These are phyloP conservation scores for Saksenaea oblongispora DNA, from an alignment of 371 early-diverging fungal genomes.

Conservation along the genomic window DNA sequence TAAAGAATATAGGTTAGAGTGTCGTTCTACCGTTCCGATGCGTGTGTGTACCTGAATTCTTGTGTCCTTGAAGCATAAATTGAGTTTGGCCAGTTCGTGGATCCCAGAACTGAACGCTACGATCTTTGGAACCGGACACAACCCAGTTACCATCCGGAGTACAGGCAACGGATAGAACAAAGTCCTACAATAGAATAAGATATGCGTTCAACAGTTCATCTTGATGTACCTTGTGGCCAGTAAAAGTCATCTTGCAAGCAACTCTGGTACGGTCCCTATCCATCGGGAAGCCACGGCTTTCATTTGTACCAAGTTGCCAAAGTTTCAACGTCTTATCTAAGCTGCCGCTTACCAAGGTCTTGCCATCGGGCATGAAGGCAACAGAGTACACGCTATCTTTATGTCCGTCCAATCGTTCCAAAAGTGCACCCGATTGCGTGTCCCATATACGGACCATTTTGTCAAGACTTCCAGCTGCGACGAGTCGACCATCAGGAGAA, in stretches of 20 bases:
- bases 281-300: constrained; percentile 23
- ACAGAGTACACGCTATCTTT: constrained; percentile 94
- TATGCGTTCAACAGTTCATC: not conserved
- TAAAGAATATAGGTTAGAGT: constrained; percentile 22
- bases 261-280: constrained; percentile 32
- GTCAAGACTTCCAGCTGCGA: constrained; percentile 87
- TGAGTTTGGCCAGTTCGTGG: constrained; percentile 75
- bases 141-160: constrained; percentile 93
- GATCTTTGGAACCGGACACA: constrained; percentile 94
- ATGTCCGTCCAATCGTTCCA: constrained; percentile 92
- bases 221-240: not conserved
- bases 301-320: constrained; percentile 75
- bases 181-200: constrained; percentile 63
- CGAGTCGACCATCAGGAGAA: constrained; percentile 73
- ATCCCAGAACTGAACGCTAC: constrained; percentile 96
- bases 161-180: constrained; percentile 95
- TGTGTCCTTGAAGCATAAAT: constrained; percentile 97
- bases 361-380: constrained; percentile 93
- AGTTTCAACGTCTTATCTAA: constrained; percentile 91
- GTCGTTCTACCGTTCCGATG: not conserved
- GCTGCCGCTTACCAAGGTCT: constrained; percentile 87
- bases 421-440: constrained; percentile 72
- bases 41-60: constrained; percentile 79
- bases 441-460: constrained; percentile 94
- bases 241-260: constrained; percentile 49